Conservation (phyloP, 176 grass and related monocot genomes). For the Oryza meridionalis region DNA sequence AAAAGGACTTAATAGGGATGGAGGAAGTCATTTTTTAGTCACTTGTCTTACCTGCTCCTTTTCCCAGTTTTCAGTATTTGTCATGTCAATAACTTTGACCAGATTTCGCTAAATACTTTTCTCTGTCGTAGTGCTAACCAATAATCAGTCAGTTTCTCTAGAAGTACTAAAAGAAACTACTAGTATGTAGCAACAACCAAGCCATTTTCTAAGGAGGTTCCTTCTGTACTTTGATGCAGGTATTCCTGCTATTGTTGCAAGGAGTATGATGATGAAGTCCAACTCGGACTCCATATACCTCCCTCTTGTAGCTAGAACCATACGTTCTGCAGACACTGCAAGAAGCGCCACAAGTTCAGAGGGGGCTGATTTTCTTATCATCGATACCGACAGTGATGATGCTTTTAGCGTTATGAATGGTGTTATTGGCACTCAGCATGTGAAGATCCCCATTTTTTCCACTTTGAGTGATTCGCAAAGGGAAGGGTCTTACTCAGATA, state of each 20-base stretch:
- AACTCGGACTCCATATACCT: slow-evolving; percentile 94
- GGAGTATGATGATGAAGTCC: slow-evolving; percentile 99
- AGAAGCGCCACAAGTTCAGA: slow-evolving; percentile 78
- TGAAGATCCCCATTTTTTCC: slow-evolving; percentile 91
- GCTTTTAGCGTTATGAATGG: slow-evolving; percentile 37
- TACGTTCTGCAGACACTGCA: slow-evolving; percentile 62
- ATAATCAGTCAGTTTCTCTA: neutral
- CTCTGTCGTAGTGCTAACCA: neutral
- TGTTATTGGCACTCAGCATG: slow-evolving; percentile 45
- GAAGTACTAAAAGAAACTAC: neutral
- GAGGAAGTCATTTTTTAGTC: neutral
- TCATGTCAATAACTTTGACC: neutral
- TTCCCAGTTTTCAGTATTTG: neutral
- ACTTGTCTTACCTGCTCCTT: neutral
- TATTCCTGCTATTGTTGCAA: slow-evolving; percentile 90
- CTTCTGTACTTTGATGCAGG: slow-evolving; percentile 56
- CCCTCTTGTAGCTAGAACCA: slow-evolving; percentile 84
- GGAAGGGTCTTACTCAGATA: slow-evolving; percentile 52
- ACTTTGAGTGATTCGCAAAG: slow-evolving; percentile 40
- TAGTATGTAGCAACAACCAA: neutral
- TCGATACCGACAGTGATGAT: slow-evolving; percentile 43
- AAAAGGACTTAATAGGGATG: too few species aligned
- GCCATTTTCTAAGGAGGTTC: neutral
- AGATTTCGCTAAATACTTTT: neutral
- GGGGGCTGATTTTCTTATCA: slow-evolving; percentile 96